Evolutionary conservation across 2,329 filamentous ascomycete genomes (phyloP).

Genomic region (Dothideomycetes sp.): DNA sequence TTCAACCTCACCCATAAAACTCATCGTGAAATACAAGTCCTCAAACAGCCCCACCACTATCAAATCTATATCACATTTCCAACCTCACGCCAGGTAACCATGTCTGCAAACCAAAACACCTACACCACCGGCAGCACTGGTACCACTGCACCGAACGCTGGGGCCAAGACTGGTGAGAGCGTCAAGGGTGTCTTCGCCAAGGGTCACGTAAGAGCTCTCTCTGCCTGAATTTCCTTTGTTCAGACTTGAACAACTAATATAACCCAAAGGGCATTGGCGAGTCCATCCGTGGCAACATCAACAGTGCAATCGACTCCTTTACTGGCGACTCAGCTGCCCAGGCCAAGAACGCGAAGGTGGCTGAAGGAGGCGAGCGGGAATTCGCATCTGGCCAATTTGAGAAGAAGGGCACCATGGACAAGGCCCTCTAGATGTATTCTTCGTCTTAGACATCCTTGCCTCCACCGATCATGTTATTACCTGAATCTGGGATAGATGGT

Average conservation of each 20-base stretch:
- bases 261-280: constrained; percentile 5
- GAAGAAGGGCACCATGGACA: constrained; percentile 5
- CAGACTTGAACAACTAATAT: background rate
- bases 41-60: no score
- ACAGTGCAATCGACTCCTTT: constrained; percentile 3
- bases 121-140: background rate
- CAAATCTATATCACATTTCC: no score
- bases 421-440: constrained; percentile 1
- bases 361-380: constrained; percentile 4
- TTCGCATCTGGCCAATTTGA: constrained; percentile 3
- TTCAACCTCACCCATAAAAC: no score
- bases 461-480: no score
- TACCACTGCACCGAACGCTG: background rate
- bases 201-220: constrained; percentile 3
- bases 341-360: constrained; percentile 6
- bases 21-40: no score
- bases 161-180: constrained; percentile 1
- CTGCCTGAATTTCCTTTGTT: background rate
- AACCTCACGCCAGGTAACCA: background rate
- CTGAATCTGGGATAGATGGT: no score
- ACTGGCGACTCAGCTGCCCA: constrained; percentile 3
- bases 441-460: no score
- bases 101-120: background rate
- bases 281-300: constrained; percentile 7
- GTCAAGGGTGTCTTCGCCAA: constrained; percentile 7